Evolutionary conservation across 192 early-diverging fungal species (phyloP), one percentile per base, ranked within the genome.

Genomic region (Obelidium mucronatum): DNA sequence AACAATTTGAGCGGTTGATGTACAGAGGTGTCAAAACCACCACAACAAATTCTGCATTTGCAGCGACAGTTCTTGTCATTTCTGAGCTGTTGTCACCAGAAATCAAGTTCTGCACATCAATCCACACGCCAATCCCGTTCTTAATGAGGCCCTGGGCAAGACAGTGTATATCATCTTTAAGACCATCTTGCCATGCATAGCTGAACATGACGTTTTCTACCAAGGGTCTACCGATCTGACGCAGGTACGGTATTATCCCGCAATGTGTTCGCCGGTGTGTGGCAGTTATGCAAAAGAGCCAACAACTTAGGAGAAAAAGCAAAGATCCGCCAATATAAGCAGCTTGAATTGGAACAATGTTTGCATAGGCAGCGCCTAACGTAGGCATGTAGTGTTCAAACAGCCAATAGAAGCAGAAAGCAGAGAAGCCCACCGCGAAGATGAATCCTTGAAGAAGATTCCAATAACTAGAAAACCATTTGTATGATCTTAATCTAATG

Each of bases 141-240:
- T 59, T 22, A 37, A 58, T 1, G 1, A 72, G 31, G 3, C 28
- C 36, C 15, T 35, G 22, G 4, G 70, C 70, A 37, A 72, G 56
- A 34, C 53, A 37, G 1, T 54, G 52, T 8, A 39, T 19, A 22
- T 72, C 55, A 6, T 72, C 13, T 39, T n/a, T 8, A 6, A 72
- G 8, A 13, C 52, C 70, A n/a, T 33, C 6, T 53, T 72, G 54
- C 70, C 70, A 72, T 24, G 28, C 24, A 30, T 72, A 72, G 1
- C 53, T 58, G 19, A 72, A 31, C 70, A 72, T 72, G 11, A 72
- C 70, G 28, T 72, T 54, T 35, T 72, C 70, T 24, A 72, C 51
- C 8, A 40, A 22, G 11, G 70, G 70, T 17, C 8, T 34, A 11
- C 70, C 70, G 35, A 72, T 30, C 2, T 59, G 54, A 17, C 55